Conservation (phyloP, 2,329 filamentous ascomycete genomes). For the Microdochium trichocladiopsis region DNA sequence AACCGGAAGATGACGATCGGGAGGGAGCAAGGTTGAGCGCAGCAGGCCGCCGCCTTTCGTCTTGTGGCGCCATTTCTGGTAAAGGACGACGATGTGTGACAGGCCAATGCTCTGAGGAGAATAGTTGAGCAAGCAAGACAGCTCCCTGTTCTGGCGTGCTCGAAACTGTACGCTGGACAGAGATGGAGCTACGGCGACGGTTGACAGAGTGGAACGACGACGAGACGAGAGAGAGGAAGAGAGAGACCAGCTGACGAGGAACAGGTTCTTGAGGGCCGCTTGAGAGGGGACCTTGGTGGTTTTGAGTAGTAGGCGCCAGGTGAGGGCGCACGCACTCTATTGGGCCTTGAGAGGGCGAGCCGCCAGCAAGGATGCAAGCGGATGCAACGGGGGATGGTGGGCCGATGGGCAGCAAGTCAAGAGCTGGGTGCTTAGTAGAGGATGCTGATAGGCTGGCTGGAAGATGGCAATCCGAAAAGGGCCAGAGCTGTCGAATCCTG, state of each 20-base stretch:
- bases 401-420: not conserved
- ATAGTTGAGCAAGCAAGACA: slow-evolving; percentile 20
- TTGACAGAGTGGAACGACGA: slow-evolving; percentile 14
- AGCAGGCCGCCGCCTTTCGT: slow-evolving; percentile 50
- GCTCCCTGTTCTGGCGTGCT: slow-evolving; percentile 23
- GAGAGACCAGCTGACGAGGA: slow-evolving; percentile 52
- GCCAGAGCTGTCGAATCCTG: not conserved
- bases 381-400: not conserved
- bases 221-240: slow-evolving; percentile 28
- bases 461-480: not conserved
- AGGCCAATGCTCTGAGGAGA: slow-evolving; percentile 14
- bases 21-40: slow-evolving; percentile 46
- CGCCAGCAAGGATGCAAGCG: slow-evolving; percentile 24
- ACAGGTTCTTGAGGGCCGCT: slow-evolving; percentile 25
- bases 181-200: not conserved
- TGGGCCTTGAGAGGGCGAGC: slow-evolving; percentile 2
- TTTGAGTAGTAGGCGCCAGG: slow-evolving; percentile 41
- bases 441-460: not conserved
- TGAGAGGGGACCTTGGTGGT: slow-evolving; percentile 36
- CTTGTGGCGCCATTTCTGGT: slow-evolving; percentile 26
- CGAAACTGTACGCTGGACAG: not conserved
- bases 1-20: slow-evolving; percentile 41
- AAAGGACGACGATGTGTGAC: slow-evolving; percentile 3
- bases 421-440: not conserved
- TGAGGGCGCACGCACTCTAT: slow-evolving; percentile 13